Base-by-base conservation (phyloP, 2,329 filamentous ascomycete species). In the Davidsoniella australis region DNA sequence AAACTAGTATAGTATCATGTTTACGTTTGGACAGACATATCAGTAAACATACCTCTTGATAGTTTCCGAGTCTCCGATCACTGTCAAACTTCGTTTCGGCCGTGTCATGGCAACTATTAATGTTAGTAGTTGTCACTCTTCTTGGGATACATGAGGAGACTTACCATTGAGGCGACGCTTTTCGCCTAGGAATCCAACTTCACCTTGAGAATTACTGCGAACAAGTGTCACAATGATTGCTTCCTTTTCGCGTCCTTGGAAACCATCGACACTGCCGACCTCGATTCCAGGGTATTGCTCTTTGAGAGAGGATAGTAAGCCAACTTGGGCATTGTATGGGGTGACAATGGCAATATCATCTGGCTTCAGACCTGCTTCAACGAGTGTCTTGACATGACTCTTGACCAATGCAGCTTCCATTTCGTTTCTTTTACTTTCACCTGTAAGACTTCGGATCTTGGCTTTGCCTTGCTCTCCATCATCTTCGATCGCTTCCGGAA, bases 221-320 rank as follows among this genome's bases (percentile, higher is more conserved):
- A 98, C 91, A n/a, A 96, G 73, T 63, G 82, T 94, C 47, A 98
- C 80, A 38, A 98, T 75, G 14, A 98, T 81, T 2, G 85, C 91
- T 63, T 98, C 91, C 64, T 98, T 98, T 64, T 98, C 91, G 16
- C 91, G 78, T 33, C 91, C 91, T 63, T 98, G 91, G 62, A 98
- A 98, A 2, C 89, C 91, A 63, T 98, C 91, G 2, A 98, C 85
- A 58, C 86, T 94, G 33, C 91, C 91, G n/a, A 98, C 71, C 63
- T 98, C 91, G 46, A 98, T 78, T 10, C 82, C 86, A 0, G 83
- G 82, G 58, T 82, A 94, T 38, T 70, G 68, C 53, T 91, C 84
- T 60, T 89, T 91, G 45, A 98, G 72, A 55, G 82, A 71, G 37
- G 86, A 80, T 47, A 96, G 69, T 9, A 93, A 65, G 4, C 83